Conservation (phyloP, 116 monocot genomes). For the Dioscorea cayenensis region DNA sequence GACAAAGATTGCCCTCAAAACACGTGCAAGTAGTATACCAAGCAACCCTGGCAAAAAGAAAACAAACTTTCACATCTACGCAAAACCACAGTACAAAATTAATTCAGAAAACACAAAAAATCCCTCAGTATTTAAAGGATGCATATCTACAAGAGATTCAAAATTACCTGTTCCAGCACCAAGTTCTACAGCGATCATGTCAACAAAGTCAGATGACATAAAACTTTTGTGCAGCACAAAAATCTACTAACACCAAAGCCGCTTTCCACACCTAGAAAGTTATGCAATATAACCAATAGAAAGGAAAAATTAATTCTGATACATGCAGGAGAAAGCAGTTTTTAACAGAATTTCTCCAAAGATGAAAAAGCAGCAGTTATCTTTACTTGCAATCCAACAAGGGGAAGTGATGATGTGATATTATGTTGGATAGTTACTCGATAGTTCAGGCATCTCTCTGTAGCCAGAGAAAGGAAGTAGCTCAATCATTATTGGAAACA, state of each 20-base stretch:
- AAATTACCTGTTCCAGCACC: constrained; percentile 85
- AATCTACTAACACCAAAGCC: constrained; percentile 70
- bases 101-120: neutral
- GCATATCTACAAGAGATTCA: neutral
- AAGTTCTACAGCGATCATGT: constrained; percentile 67
- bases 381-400: constrained; percentile 86
- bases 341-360: neutral
- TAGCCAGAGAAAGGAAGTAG: constrained; percentile 1
- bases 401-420: constrained; percentile 69
- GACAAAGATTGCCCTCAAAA: constrained; percentile 60
- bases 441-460: constrained; percentile 32
- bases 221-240: constrained; percentile 58
- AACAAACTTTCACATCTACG: neutral
- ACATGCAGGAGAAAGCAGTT: no score
- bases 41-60: constrained; percentile 53
- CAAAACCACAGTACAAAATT: neutral
- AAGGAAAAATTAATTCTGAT: neutral
- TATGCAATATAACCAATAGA: constrained; percentile 2
- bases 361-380: neutral
- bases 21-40: constrained; percentile 56
- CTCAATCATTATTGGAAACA: neutral
- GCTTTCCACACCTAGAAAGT: constrained; percentile 86
- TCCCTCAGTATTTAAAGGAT: neutral
- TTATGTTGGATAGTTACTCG: constrained; percentile 62
- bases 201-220: constrained; percentile 62